Percentiles rank a stretch among this genome's conserved stretches.
These are phyloP conservation scores for Pichia nakasei DNA, from an alignment of 805 yeast species.

Conservation along the genomic window DNA sequence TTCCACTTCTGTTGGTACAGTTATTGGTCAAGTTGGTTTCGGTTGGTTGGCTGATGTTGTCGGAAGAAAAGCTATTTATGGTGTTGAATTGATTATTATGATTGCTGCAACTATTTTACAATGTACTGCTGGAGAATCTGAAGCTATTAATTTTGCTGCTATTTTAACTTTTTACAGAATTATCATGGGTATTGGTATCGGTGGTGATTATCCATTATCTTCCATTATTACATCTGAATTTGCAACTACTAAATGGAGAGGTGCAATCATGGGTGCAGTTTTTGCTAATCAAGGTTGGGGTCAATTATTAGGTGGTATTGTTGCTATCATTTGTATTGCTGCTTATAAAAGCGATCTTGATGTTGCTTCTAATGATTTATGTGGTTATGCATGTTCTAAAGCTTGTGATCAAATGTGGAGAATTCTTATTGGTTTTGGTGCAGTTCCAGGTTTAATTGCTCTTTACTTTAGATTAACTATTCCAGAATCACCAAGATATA, in stretches of 20 bases:
- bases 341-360: slow-evolving; percentile 60
- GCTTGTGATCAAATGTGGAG: slow-evolving; percentile 96
- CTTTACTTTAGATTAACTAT: slow-evolving; percentile 87
- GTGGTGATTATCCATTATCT: slow-evolving; percentile 93
- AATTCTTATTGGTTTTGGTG: slow-evolving; percentile 79
- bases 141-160: slow-evolving; percentile 67
- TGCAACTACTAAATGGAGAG: slow-evolving; percentile 94
- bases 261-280: slow-evolving; percentile 94
- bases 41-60: slow-evolving; percentile 74
- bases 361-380: slow-evolving; percentile 48
- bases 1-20: slow-evolving; percentile 90
- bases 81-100: slow-evolving; percentile 78
- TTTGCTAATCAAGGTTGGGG: slow-evolving; percentile 98
- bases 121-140: slow-evolving; percentile 62
- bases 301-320: slow-evolving; percentile 80
- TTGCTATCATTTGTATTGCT: slow-evolving; percentile 66
- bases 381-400: slow-evolving; percentile 57
- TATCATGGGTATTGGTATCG: slow-evolving; percentile 91
- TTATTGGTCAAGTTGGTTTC: slow-evolving; percentile 80
- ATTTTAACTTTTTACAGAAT: slow-evolving; percentile 72
- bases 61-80: slow-evolving; percentile 85
- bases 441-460: slow-evolving; percentile 80
- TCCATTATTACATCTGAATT: slow-evolving; percentile 91
- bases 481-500: slow-evolving; percentile 91
- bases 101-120: slow-evolving; percentile 72